These are phyloP conservation scores for Pholiota microspora DNA, from an alignment of 768 basidiomycete species.

Conservation along the genomic window DNA sequence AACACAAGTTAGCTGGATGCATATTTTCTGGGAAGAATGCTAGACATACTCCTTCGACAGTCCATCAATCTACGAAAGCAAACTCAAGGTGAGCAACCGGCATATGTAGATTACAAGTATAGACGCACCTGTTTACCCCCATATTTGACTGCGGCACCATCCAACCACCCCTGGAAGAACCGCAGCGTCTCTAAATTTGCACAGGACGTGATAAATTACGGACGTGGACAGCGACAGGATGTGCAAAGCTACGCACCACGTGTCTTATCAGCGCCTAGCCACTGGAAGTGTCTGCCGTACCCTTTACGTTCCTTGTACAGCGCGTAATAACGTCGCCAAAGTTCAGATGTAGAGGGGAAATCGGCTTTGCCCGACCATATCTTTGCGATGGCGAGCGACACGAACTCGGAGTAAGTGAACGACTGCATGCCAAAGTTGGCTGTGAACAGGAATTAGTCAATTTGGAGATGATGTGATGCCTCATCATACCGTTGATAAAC, in stretches of 20 bases:
- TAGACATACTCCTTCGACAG: slow-evolving; percentile 16
- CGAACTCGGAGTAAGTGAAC: slow-evolving; percentile 36
- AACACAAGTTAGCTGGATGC: not conserved
- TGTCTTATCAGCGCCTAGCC: slow-evolving; percentile 28
- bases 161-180: slow-evolving; percentile 38
- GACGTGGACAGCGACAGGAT: not conserved
- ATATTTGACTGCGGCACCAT: slow-evolving; percentile 35
- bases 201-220: not conserved
- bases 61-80: slow-evolving; percentile 17
- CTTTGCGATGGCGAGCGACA: slow-evolving; percentile 33
- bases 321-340: slow-evolving; percentile 33
- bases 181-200: slow-evolving; percentile 23
- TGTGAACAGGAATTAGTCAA: slow-evolving; percentile 8
- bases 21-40: not conserved
- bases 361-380: slow-evolving; percentile 35
- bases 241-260: slow-evolving; percentile 18
- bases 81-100: not conserved
- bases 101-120: not conserved
- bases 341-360: slow-evolving; percentile 27
- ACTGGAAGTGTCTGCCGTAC: slow-evolving; percentile 36
- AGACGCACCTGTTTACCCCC: slow-evolving; percentile 31
- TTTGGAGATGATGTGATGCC: not conserved
- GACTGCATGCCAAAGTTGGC: slow-evolving; percentile 40
- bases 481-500: slow-evolving; percentile 32
- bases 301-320: slow-evolving; percentile 30